Percentiles rank a stretch among this genome's conserved stretches.
phyloP scores from a whole-genome alignment of 2,329 filamentous ascomycete species.

The Orbilia brochopaga region DNA sequence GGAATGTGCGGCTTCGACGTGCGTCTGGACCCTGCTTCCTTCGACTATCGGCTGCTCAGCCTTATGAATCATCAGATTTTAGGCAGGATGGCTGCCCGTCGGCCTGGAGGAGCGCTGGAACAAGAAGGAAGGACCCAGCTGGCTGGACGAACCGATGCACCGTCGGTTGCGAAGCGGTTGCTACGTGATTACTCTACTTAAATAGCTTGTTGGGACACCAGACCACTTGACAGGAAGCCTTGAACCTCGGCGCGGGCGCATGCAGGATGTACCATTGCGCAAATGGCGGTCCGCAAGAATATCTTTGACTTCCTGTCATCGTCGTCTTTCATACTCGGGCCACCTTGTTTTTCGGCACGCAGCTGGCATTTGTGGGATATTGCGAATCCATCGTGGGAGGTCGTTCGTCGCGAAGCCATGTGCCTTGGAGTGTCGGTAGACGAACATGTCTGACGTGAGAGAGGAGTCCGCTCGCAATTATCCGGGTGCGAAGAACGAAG shows the following conservation, averaged over 20 bases:
- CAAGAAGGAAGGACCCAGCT: no score
- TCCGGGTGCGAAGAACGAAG: not conserved
- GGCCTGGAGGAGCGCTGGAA: not conserved
- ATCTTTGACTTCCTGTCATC: not conserved
- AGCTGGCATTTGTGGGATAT: no score
- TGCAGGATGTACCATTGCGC: not conserved
- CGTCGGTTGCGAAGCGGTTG: not conserved
- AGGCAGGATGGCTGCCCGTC: not conserved
- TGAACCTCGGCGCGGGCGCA: constrained; percentile 1
- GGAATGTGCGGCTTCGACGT: not conserved
- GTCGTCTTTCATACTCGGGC: no score
- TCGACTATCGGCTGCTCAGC: constrained; percentile 16
- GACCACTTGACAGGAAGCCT: constrained; percentile 32
- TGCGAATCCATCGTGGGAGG: constrained; percentile 19
- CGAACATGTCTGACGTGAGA: constrained; percentile 47
- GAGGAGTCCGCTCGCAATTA: not conserved
- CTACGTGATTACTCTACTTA: constrained; percentile 1
- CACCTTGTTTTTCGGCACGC: no score
- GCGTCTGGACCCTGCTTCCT: not conserved
- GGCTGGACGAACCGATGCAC: not conserved
- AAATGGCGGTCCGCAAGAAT: not conserved
- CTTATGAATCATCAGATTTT: constrained; percentile 43
- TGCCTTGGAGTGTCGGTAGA: not conserved
- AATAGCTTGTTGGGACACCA: constrained; percentile 24
- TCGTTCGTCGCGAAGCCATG: not conserved